These are phyloP conservation scores for Elsinoe ampelina DNA, from an alignment of 2,329 filamentous ascomycete genomes.

Conservation along the genomic window DNA sequence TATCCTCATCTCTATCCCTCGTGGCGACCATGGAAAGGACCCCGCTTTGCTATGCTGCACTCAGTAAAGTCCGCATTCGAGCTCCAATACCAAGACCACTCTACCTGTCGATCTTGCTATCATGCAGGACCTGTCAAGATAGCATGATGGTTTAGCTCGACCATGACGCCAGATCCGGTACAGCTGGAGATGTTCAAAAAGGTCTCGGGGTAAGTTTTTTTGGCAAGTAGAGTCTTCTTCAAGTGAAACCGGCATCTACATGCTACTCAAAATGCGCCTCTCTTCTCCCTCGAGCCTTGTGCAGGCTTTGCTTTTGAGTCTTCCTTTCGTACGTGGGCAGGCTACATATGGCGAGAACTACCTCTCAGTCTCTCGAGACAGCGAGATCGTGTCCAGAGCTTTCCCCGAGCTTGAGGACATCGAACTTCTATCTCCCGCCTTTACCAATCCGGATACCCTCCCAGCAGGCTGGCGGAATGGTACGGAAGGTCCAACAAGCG, in stretches of 20 bases:
- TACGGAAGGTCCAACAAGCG: constrained; percentile 19
- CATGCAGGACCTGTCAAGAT: not conserved
- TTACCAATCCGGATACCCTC: constrained; percentile 18
- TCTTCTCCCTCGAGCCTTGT: not conserved
- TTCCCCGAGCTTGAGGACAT: constrained; percentile 19
- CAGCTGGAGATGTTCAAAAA: not conserved
- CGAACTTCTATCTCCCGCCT: constrained; percentile 19
- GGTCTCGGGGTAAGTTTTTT: not conserved
- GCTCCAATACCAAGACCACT: constrained; percentile 4
- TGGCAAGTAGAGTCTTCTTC: not conserved
- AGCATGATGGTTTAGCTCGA: constrained; percentile 1
- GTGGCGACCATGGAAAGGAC: not conserved
- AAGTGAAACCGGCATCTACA: not conserved
- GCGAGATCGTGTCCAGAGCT: not conserved
- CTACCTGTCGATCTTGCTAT: constrained; percentile 9
- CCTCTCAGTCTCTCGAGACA: constrained; percentile 2
- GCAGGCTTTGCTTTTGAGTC: not conserved
- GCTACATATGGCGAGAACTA: constrained; percentile 5
- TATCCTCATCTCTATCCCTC: constrained; percentile 4
- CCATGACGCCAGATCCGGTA: not conserved
- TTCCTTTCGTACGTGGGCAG: not conserved
- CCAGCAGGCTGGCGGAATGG: constrained; percentile 18
- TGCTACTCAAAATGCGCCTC: not conserved
- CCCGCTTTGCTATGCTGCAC: not conserved
- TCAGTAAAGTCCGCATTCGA: not conserved